phyloP scores from a whole-genome alignment of 345 rosid genomes.

The Linum usitatissimum region DNA sequence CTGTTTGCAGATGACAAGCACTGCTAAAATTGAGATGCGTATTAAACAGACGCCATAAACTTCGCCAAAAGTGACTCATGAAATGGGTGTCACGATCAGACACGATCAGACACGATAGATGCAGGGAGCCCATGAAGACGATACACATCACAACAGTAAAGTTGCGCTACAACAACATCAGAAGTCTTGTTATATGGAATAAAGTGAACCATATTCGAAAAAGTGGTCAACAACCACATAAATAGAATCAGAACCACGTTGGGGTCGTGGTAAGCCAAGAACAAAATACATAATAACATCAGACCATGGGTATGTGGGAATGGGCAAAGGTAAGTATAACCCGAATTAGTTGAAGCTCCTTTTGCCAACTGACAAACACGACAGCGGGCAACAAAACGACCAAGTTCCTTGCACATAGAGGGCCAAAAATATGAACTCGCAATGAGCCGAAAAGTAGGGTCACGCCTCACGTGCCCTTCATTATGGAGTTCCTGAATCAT shows the following conservation, averaged over 20 bases:
- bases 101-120: neutral
- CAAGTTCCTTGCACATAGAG: too few relatives aligned
- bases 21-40: neutral
- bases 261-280: neutral
- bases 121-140: constrained; percentile 2
- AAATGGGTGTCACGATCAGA: neutral
- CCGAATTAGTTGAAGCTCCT: neutral
- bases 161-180: neutral
- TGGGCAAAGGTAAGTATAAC: neutral
- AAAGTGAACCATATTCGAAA: neutral
- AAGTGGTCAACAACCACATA: neutral
- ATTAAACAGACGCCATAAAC: neutral
- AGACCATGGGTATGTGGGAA: neutral
- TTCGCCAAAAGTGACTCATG: neutral
- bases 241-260: neutral
- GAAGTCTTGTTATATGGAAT: neutral
- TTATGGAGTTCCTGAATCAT: too few relatives aligned
- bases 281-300: neutral
- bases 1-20: neutral
- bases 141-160: neutral
- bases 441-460: too few relatives aligned
- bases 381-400: too few relatives aligned
- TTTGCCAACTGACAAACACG: neutral
- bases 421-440: too few relatives aligned
- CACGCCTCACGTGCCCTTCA: too few relatives aligned